phyloP scores from a whole-genome alignment of 371 early-diverging fungal species.

The Circinella minor region DNA sequence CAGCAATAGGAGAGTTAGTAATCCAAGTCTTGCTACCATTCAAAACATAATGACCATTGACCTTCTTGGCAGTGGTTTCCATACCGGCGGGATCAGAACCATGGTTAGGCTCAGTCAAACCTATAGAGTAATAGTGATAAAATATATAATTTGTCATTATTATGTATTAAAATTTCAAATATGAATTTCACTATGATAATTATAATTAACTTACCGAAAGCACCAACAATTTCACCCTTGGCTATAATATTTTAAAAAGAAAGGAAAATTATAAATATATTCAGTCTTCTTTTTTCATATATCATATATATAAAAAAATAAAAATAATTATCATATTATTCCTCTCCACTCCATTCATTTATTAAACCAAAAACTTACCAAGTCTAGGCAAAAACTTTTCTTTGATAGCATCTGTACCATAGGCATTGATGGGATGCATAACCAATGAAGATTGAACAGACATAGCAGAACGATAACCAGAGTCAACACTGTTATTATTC shows the following conservation, averaged over 20 bases:
- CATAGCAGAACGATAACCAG: constrained; percentile 97
- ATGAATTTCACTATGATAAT: too few species aligned
- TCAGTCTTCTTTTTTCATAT: too few species aligned
- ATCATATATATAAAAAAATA: too few species aligned
- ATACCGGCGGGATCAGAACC: constrained; percentile 94
- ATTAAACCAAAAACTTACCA: constrained; percentile 56
- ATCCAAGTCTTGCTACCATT: constrained; percentile 98
- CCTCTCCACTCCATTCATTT: neutral
- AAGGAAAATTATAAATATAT: too few species aligned
- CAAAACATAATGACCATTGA: constrained; percentile 77
- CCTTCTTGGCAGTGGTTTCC: constrained; percentile 89
- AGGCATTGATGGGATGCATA: constrained; percentile 98
- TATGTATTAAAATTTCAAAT: too few species aligned
- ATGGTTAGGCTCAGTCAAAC: constrained; percentile 95
- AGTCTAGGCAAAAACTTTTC: constrained; percentile 90
- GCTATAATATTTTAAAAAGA: constrained; percentile 50
- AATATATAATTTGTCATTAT: too few species aligned
- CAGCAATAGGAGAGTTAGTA: constrained; percentile 97
- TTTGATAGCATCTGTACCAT: constrained; percentile 90
- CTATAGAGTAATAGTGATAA: too few species aligned
- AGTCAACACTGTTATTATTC: constrained; percentile 74
- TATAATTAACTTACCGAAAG: constrained; percentile 70
- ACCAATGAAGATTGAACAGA: constrained; percentile 97
- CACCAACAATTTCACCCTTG: constrained; percentile 86
- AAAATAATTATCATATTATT: too few species aligned